Percentiles rank a stretch among this genome's conserved stretches.
phyloP scores from a whole-genome alignment of 805 yeast species.

The Metschnikowia henanensis region DNA sequence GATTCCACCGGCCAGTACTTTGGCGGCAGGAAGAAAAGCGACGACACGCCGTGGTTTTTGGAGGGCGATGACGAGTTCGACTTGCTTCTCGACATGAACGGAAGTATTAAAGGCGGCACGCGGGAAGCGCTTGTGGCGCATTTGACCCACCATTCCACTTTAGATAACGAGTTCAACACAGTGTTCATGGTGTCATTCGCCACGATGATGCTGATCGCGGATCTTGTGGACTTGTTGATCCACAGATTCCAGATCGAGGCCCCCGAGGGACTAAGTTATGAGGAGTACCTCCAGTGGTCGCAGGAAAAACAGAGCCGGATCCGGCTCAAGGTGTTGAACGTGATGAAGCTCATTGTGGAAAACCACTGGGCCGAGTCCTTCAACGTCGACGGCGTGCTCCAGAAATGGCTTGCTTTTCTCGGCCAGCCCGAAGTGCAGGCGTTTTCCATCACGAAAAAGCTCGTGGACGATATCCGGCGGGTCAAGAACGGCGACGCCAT shows the following conservation, averaged over 20 bases:
- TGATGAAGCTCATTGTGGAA: conserved; percentile 65
- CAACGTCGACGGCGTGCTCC: conserved; percentile 43
- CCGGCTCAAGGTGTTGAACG: conserved; percentile 60
- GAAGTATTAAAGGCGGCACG: conserved; percentile 81
- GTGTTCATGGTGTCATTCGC: conserved; percentile 75
- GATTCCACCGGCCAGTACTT: conserved; percentile 32
- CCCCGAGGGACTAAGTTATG: conserved; percentile 85
- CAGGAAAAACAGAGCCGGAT: conserved; percentile 68
- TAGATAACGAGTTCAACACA: conserved; percentile 63
- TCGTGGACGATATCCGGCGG: conserved; percentile 25
- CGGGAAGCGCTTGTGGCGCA: conserved; percentile 75
- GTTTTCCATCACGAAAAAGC: conserved; percentile 28
- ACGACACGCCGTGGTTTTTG: conserved; percentile 67
- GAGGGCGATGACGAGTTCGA: conserved; percentile 65
- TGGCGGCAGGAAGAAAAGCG: conserved; percentile 35
- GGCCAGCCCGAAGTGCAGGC: conserved; percentile 23
- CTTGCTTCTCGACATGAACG: conserved; percentile 59
- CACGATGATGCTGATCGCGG: conserved; percentile 67
- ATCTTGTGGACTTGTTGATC: conserved; percentile 58
- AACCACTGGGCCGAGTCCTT: conserved; percentile 70
- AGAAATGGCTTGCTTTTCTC: conserved; percentile 34
- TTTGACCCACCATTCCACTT: conserved; percentile 69
- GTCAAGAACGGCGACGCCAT: conserved; percentile 30
- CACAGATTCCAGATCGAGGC: conserved; percentile 70
- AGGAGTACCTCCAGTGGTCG: conserved; percentile 78